These are phyloP conservation scores for Emmonsia crescens DNA, from an alignment of 2,329 filamentous ascomycete species.

Conservation along the genomic window DNA sequence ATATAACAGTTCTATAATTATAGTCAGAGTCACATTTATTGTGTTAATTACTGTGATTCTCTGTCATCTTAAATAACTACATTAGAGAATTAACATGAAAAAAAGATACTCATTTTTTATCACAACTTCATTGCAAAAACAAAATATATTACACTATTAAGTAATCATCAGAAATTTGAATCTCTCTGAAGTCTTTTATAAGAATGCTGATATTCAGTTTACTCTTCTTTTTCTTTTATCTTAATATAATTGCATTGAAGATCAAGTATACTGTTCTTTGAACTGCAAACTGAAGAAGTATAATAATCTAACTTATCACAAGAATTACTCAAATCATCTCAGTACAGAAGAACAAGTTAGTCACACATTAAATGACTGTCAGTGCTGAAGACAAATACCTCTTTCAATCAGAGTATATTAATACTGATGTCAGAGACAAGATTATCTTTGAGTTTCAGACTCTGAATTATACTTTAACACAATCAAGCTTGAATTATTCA, in stretches of 20 bases:
- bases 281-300: no score
- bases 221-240: neutral
- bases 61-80: neutral
- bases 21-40: neutral
- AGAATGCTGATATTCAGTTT: neutral
- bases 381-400: neutral
- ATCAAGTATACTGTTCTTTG: neutral
- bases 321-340: neutral
- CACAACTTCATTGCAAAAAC: no score
- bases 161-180: no score
- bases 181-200: no score
- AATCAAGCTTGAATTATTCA: slow-evolving; percentile 11
- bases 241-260: neutral
- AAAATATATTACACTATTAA: no score
- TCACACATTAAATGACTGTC: neutral
- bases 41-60: neutral
- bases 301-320: no score
- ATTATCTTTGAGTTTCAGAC: slow-evolving; percentile 14
- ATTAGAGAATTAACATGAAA: neutral
- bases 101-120: no score
- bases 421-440: slow-evolving; percentile 13
- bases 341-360: neutral
- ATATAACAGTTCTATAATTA: neutral
- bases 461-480: slow-evolving; percentile 11
- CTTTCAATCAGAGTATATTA: neutral